Evolutionary conservation across 176 grass and related monocot species (phyloP).

Genomic region (Eremochloa ophiuroides): DNA sequence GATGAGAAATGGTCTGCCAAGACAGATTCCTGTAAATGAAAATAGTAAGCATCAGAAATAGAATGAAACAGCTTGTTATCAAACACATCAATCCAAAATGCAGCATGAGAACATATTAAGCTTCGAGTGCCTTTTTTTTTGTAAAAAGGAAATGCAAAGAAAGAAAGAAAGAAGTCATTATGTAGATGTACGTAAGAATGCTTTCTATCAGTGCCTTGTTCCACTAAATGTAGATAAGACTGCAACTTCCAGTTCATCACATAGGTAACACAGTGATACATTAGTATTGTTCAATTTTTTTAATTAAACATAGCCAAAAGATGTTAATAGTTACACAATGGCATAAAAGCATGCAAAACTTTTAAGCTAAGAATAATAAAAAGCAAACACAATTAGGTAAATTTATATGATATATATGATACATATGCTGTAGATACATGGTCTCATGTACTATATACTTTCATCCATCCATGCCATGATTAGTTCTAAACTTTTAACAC

Average conservation of each 20-base stretch:
- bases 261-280: not conserved
- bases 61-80: slow-evolving; percentile 3
- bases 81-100: slow-evolving; percentile 30
- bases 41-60: slow-evolving; percentile 14
- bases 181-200: not conserved
- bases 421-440: not conserved
- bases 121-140: not conserved
- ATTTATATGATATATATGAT: not conserved
- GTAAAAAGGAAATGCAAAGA: not conserved
- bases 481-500: slow-evolving; percentile 10
- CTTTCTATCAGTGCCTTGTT: not conserved
- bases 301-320: not conserved
- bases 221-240: slow-evolving; percentile 1
- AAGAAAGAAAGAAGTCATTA: not conserved
- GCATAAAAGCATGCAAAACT: not conserved
- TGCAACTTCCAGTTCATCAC: slow-evolving; percentile 14
- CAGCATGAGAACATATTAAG: not conserved
- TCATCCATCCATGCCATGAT: slow-evolving; percentile 2
- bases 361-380: not conserved
- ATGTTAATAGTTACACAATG: not conserved
- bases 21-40: slow-evolving; percentile 65
- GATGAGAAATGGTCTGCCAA: slow-evolving; percentile 87
- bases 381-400: not conserved
- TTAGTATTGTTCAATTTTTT: not conserved
- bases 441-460: not conserved